phyloP scores from a whole-genome alignment of 2,329 filamentous ascomycete species.

The Dactylellina cionopaga region DNA sequence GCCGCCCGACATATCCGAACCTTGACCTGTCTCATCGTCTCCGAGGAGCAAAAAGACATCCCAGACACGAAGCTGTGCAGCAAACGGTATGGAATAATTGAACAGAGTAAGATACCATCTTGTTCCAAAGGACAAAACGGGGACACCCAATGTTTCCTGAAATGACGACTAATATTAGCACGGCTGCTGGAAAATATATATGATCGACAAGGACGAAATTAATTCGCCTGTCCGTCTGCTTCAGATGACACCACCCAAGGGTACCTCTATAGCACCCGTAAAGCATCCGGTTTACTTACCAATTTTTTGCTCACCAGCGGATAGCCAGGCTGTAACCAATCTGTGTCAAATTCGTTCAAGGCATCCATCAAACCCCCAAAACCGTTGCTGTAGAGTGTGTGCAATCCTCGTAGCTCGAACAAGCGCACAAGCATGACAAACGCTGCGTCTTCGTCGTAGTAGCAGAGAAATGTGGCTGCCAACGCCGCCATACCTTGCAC shows the following conservation, averaged over 20 bases:
- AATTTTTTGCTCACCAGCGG: constrained; percentile 75
- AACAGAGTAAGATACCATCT: constrained; percentile 98
- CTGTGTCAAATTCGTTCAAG: constrained; percentile 81
- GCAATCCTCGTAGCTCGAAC: constrained; percentile 88
- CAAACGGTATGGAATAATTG: constrained; percentile 94
- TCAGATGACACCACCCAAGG: too few species aligned
- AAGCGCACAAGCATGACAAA: constrained; percentile 97
- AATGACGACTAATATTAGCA: background rate
- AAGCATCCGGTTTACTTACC: constrained; percentile 66
- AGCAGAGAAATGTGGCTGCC: constrained; percentile 90
- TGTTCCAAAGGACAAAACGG: constrained; percentile 91
- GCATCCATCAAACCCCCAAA: constrained; percentile 89
- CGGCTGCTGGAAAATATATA: background rate
- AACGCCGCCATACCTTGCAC: constrained; percentile 98
- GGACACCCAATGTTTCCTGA: constrained; percentile 79
- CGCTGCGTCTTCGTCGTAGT: constrained; percentile 92
- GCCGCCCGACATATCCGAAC: constrained; percentile 35
- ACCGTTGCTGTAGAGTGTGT: constrained; percentile 81
- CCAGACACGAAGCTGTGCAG: constrained; percentile 94
- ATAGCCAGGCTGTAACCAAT: constrained; percentile 81
- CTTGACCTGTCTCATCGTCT: constrained; percentile 68
- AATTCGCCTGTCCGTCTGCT: too few species aligned
- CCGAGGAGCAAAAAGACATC: constrained; percentile 97
- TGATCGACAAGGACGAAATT: too few species aligned
- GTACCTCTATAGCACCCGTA: too few species aligned